phyloP scores from a whole-genome alignment of 306 rosid species.

The Lathyrus sativus region DNA sequence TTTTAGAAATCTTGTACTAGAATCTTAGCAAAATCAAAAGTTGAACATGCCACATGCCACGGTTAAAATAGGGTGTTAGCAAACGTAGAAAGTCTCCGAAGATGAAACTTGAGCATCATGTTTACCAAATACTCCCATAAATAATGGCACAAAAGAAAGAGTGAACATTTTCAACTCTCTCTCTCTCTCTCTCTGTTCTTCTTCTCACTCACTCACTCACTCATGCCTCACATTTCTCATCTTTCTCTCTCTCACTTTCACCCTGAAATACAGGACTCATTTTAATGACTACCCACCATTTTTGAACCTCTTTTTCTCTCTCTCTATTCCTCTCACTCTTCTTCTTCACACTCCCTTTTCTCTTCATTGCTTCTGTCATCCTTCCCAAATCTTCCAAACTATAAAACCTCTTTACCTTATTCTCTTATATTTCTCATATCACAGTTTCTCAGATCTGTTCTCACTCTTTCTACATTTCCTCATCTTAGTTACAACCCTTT shows the following conservation, averaged over 20 bases:
- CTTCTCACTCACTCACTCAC: constrained; percentile 8
- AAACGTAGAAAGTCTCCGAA: neutral
- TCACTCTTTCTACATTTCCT: constrained; percentile 8
- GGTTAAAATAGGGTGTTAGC: constrained; percentile 12
- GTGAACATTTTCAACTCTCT: constrained; percentile 28
- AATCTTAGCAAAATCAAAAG: too few relatives aligned
- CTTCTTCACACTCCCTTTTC: constrained; percentile 31
- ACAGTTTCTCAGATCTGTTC: constrained; percentile 52
- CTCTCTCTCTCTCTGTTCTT: neutral
- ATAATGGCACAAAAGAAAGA: constrained; percentile 46
- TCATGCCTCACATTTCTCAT: constrained; percentile 25
- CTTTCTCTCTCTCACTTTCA: constrained; percentile 34
- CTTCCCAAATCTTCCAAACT: constrained; percentile 33
- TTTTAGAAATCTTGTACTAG: too few relatives aligned
- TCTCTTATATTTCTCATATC: constrained; percentile 32
- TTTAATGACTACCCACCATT: constrained; percentile 48
- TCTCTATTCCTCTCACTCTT: constrained; percentile 35
- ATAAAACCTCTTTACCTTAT: constrained; percentile 22
- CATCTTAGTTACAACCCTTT: constrained; percentile 36
- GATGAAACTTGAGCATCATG: too few relatives aligned
- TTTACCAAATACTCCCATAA: constrained; percentile 34
- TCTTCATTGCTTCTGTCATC: constrained; percentile 39
- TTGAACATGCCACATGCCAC: too few relatives aligned
- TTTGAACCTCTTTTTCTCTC: constrained; percentile 19
- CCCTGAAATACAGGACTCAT: constrained; percentile 51